A percentile compares a stretch with the other conserved stretches of the same genome.
Conservation (phyloP, 2,329 filamentous ascomycete species). For the Coniella lustricola region DNA sequence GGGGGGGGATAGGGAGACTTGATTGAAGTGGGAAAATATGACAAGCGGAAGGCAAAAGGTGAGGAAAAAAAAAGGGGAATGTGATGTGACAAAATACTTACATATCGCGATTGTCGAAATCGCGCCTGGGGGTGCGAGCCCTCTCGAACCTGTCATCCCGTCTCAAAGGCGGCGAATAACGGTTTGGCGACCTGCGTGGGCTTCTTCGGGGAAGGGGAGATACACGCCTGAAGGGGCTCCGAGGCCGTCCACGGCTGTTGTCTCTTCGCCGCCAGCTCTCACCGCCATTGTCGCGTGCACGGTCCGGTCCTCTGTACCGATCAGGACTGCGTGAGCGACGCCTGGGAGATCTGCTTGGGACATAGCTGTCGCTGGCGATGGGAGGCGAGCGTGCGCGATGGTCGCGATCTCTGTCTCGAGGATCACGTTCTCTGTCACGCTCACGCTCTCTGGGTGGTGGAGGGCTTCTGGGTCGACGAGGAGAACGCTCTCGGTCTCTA, state of each 20-base stretch:
- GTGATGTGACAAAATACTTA: constrained; percentile 17
- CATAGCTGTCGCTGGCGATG: constrained; percentile 32
- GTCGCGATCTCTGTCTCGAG: constrained; percentile 17
- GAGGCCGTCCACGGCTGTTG: constrained; percentile 31
- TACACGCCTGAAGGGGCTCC: constrained; percentile 28
- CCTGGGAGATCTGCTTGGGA: constrained; percentile 34
- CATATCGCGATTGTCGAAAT: constrained; percentile 31
- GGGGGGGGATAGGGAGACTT: too few relatives aligned
- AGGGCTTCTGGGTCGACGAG: constrained; percentile 24
- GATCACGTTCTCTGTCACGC: constrained; percentile 29
- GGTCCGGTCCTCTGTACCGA: constrained; percentile 32
- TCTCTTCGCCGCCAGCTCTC: constrained; percentile 34
- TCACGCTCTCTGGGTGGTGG: constrained; percentile 27
- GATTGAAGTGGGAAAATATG: background rate
- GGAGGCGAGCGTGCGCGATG: constrained; percentile 22
- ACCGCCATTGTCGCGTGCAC: constrained; percentile 26
- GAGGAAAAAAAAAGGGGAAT: constrained; percentile 18
- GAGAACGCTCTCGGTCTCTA: constrained; percentile 17
- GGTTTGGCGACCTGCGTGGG: constrained; percentile 27
- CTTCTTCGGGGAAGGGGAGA: constrained; percentile 26
- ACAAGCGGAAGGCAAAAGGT: background rate
- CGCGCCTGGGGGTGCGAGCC: constrained; percentile 32
- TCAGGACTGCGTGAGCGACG: constrained; percentile 36
- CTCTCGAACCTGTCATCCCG: constrained; percentile 33
- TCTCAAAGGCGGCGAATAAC: constrained; percentile 29